Percentiles rank a stretch among this genome's conserved stretches.
These are phyloP conservation scores for Penicillium sp. DNA, from an alignment of 2,329 filamentous ascomycete species.

Conservation along the genomic window DNA sequence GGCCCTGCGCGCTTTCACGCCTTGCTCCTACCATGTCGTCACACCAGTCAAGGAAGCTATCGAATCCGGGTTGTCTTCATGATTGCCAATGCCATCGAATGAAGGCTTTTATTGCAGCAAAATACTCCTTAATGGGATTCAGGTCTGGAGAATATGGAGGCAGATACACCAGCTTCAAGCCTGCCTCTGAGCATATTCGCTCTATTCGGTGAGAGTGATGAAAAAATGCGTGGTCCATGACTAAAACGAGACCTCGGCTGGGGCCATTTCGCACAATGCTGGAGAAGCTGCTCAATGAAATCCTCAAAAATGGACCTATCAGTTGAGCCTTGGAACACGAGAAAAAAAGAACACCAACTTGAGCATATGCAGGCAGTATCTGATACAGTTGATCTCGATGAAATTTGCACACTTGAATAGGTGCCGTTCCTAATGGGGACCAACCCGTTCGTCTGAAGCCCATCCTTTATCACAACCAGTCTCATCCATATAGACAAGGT, in stretches of 20 bases:
- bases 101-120: slow-evolving; percentile 5
- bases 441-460: not conserved
- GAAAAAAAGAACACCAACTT: slow-evolving; percentile 5
- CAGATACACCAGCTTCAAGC: slow-evolving; percentile 1
- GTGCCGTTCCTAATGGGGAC: not conserved
- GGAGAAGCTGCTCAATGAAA: slow-evolving; percentile 12
- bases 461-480: not conserved
- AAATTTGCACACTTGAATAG: slow-evolving; percentile 48
- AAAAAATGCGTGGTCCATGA: not conserved
- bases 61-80: too few relatives aligned
- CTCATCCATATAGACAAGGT: not conserved
- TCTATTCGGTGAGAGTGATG: slow-evolving; percentile 5
- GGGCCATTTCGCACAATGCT: slow-evolving; percentile 7
- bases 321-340: slow-evolving; percentile 5
- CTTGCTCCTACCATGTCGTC: too few relatives aligned
- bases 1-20: too few relatives aligned
- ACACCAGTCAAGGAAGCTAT: too few relatives aligned
- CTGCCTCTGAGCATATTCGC: slow-evolving; percentile 28
- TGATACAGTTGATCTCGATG: slow-evolving; percentile 2
- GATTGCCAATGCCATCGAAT: too few relatives aligned
- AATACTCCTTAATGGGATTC: slow-evolving; percentile 6
- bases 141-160: slow-evolving; percentile 3
- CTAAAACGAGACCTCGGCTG: slow-evolving; percentile 5
- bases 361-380: slow-evolving; percentile 9
- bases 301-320: slow-evolving; percentile 8